A percentile compares a stretch with the other conserved stretches of the same genome.
phyloP scores from a whole-genome alignment of 495 filamentous ascomycete genomes.

The Aspergillus indologenus region DNA sequence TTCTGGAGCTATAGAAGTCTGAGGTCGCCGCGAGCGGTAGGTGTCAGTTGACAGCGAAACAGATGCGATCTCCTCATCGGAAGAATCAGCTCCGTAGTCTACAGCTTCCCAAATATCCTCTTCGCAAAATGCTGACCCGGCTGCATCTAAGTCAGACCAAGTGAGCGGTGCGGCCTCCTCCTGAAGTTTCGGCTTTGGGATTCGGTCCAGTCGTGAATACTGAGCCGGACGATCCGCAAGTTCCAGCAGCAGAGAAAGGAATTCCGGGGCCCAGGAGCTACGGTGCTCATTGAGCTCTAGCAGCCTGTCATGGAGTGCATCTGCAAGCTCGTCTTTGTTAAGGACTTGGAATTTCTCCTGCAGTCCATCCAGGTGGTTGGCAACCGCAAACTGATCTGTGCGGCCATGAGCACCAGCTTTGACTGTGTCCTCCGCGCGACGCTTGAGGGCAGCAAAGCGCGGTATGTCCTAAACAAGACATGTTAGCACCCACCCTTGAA shows the following conservation, averaged over 20 bases:
- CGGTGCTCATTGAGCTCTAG: conserved; percentile 51
- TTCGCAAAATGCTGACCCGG: conserved; percentile 67
- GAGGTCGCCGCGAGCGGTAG: conserved; percentile 24
- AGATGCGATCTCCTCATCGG: conserved; percentile 49
- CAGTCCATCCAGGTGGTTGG: conserved; percentile 68
- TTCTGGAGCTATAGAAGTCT: conserved; percentile 22
- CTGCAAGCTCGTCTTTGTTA: conserved; percentile 74
- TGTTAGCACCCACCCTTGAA: conserved; percentile 45
- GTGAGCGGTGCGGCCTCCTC: conserved; percentile 50
- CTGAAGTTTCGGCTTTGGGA: conserved; percentile 50
- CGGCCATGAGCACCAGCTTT: conserved; percentile 60
- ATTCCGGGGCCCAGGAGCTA: conserved; percentile 68
- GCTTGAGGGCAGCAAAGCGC: conserved; percentile 27
- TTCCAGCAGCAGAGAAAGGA: conserved; percentile 73
- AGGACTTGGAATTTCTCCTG: conserved; percentile 85
- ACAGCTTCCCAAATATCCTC: conserved; percentile 75
- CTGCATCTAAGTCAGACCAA: conserved; percentile 72
- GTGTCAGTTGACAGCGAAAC: conserved; percentile 25
- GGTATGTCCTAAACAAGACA: conserved; percentile 32
- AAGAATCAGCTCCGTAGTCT: conserved; percentile 66
- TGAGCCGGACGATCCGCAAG: conserved; percentile 78
- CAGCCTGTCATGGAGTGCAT: conserved; percentile 65
- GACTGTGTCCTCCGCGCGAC: conserved; percentile 29
- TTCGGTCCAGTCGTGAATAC: conserved; percentile 59
- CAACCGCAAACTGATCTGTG: conserved; percentile 86